Percentiles rank a stretch among this genome's conserved stretches.
Conservation (phyloP, 2,329 filamentous ascomycete genomes). For the Colletotrichum destructivum region DNA sequence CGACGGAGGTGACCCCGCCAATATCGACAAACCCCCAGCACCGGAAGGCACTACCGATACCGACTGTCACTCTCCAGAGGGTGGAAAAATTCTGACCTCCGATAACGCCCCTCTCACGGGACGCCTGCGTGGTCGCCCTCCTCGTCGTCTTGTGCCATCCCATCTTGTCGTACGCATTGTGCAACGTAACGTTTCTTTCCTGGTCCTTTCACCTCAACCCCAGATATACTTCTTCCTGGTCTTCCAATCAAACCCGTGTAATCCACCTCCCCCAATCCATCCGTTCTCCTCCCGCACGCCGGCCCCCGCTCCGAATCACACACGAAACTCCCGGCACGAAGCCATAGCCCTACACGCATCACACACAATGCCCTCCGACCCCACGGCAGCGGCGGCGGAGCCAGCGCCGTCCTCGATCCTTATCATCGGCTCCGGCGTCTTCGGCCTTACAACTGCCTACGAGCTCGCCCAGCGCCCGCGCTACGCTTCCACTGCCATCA, state of each 20-base stretch:
- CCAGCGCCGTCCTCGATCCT: slow-evolving; percentile 67
- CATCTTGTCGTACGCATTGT: neutral
- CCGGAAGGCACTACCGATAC: neutral
- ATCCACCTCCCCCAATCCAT: neutral
- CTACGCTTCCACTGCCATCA: slow-evolving; percentile 69
- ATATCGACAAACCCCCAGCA: slow-evolving; percentile 4
- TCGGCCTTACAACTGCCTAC: slow-evolving; percentile 75
- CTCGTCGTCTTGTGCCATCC: neutral
- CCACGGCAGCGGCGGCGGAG: slow-evolving; percentile 11
- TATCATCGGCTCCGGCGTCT: slow-evolving; percentile 79
- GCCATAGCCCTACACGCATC: slow-evolving; percentile 2
- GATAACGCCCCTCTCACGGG: slow-evolving; percentile 19
- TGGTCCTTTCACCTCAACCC: neutral
- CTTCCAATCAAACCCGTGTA: neutral
- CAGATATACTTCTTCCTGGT: neutral
- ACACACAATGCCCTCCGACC: slow-evolving; percentile 14
- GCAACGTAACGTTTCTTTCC: neutral
- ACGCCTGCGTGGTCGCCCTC: neutral
- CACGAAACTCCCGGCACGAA: neutral
- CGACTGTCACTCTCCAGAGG: neutral
- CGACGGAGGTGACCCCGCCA: slow-evolving; percentile 12
- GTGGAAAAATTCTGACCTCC: neutral
- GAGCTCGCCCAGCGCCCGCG: slow-evolving; percentile 75
- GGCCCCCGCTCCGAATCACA: slow-evolving; percentile 9
- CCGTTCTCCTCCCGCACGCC: neutral